These are phyloP conservation scores for Penicillium sp. DNA, from an alignment of 2,329 filamentous ascomycete species.

Conservation along the genomic window DNA sequence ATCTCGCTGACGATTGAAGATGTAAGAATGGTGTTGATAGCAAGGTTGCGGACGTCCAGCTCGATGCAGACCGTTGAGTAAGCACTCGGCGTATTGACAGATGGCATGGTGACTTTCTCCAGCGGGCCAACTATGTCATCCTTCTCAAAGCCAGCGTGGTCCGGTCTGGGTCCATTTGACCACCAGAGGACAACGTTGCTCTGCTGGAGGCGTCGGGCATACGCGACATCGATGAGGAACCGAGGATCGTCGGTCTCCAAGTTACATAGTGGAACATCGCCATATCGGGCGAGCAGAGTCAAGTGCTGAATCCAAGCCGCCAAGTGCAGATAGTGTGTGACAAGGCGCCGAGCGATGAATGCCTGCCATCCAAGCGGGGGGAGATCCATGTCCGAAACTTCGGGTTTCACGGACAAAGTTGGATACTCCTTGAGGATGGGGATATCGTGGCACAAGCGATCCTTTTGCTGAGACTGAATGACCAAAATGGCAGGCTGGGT, in stretches of 20 bases:
- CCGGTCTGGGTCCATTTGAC: constrained; percentile 82
- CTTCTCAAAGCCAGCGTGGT: constrained; percentile 93
- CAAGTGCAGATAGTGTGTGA: constrained; percentile 89
- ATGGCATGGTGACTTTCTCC: constrained; percentile 88
- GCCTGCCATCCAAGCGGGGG: constrained; percentile 93
- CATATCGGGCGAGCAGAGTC: constrained; percentile 83
- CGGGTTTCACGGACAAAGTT: constrained; percentile 75
- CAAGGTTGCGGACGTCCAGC: constrained; percentile 86
- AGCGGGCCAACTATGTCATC: constrained; percentile 83
- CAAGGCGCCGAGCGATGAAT: constrained; percentile 80
- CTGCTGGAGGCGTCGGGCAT: constrained; percentile 83
- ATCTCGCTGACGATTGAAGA: constrained; percentile 96
- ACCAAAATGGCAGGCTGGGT: constrained; percentile 77
- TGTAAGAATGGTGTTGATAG: constrained; percentile 96
- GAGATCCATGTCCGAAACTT: constrained; percentile 80
- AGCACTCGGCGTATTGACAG: constrained; percentile 87
- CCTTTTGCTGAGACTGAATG: constrained; percentile 84
- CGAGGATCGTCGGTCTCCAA: constrained; percentile 91
- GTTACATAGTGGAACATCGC: constrained; percentile 93
- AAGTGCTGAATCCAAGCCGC: constrained; percentile 90
- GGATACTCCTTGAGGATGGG: constrained; percentile 83
- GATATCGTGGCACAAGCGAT: constrained; percentile 79
- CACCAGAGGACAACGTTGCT: constrained; percentile 97
- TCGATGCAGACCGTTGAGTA: constrained; percentile 98
- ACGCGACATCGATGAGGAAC: constrained; percentile 94